phyloP scores from a whole-genome alignment of 2,329 filamentous ascomycete genomes.

The Leptographium flavum region DNA sequence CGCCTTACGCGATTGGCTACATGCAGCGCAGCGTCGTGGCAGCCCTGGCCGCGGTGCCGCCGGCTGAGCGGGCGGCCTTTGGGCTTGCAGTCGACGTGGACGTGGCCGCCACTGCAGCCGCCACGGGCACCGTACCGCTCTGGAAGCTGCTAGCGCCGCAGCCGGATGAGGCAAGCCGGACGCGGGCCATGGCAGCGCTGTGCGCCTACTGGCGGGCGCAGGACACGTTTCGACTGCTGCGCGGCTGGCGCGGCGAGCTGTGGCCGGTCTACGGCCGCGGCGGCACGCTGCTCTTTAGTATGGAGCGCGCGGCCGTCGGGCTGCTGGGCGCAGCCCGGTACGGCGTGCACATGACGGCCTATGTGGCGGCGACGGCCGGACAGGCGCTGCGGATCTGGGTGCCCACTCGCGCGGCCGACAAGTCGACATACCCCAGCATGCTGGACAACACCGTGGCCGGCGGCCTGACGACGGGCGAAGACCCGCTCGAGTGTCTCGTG shows the following conservation, averaged over 20 bases:
- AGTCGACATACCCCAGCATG: constrained; percentile 83
- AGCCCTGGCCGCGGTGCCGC: constrained; percentile 33
- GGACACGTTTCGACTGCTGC: constrained; percentile 58
- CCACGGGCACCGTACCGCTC: constrained; percentile 47
- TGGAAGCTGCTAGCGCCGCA: constrained; percentile 43
- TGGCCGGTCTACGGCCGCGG: constrained; percentile 60
- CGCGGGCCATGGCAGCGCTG: constrained; percentile 37
- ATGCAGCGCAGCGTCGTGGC: constrained; percentile 36
- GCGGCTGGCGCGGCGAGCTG: constrained; percentile 66
- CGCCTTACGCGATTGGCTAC: constrained; percentile 43
- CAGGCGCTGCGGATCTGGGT: constrained; percentile 64
- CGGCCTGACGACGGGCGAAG: constrained; percentile 69
- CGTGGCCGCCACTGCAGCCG: constrained; percentile 1
- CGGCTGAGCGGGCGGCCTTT: constrained; percentile 42
- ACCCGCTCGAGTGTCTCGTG: constrained; percentile 66
- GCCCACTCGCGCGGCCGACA: constrained; percentile 57
- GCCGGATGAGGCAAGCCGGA: constrained; percentile 46
- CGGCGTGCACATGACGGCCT: constrained; percentile 71
- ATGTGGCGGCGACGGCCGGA: constrained; percentile 24
- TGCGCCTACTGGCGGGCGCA: constrained; percentile 53
- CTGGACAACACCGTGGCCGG: constrained; percentile 87
- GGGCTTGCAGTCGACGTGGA: constrained; percentile 34
- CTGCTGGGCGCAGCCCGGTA: constrained; percentile 66
- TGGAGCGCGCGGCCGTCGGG: constrained; percentile 62
- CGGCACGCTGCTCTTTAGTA: constrained; percentile 50